Evolutionary conservation across 352 stramenopile genomes (phyloP), one percentile per base, ranked within the genome.

Genomic region (Globisporangium recalcitrans): DNA sequence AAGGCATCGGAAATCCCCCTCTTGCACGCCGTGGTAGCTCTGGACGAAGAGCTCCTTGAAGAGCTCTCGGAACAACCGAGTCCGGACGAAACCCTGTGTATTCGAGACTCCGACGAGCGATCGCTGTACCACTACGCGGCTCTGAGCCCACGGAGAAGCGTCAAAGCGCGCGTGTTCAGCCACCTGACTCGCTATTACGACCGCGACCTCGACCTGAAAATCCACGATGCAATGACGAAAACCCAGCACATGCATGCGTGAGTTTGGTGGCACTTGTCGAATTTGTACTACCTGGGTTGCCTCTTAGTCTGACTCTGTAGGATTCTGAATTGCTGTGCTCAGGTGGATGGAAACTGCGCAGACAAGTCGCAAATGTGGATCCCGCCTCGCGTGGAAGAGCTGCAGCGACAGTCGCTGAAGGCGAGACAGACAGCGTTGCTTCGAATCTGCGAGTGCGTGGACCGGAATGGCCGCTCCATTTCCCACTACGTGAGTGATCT

Each of bases 401-500:
- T 89, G 3, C 63, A 79, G 14, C 54, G 48, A 29, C 62, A 74
- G 7, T 55, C 36, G 0, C 66, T 52, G 1, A 56, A 58, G 21
- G 59, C 57, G 34, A 73, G 75, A 29, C 70, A 70, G 22, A n/a
- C 53, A 1, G 69, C 78, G 16, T 75, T 81, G 53, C 31, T 65
- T n/a, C 38, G 16, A 1, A 76, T 79, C 19, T 78, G 74, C 42
- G 51, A 60, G 4, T 64, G 44, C 21, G 29, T 71, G 6, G 82
- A 91, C 34, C 47, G 62, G 3, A 63, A 82, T 48, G 61, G 59
- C 0, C 68, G 82, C n/a, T 76, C 79, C 2, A 47, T 87, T 14
- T 69, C 89, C 29, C 79, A 89, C 40, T 91, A 91, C 57, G 82
- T 86, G 57, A 40, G 77, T 72, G 4, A 40, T 34, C 27, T 8